A percentile compares a stretch with the other conserved stretches of the same genome.
phyloP scores from a whole-genome alignment of 2,329 filamentous ascomycete genomes.

The Phoma sp. region DNA sequence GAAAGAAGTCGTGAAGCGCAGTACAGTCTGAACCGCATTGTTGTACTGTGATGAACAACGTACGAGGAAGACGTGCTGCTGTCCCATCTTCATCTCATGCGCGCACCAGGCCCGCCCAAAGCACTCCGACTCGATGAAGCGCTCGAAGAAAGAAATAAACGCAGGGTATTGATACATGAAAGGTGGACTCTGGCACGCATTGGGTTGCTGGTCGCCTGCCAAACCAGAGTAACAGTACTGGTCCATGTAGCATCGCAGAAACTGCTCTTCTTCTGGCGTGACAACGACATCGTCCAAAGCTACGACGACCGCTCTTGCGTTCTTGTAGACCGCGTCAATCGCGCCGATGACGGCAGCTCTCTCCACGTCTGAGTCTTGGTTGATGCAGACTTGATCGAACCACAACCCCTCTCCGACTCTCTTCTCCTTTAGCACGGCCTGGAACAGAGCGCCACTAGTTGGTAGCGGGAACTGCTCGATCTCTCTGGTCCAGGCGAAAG shows the following conservation, averaged over 20 bases:
- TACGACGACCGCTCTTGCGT: conserved; percentile 50
- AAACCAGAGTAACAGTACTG: conserved; percentile 42
- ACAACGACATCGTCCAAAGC: conserved; percentile 52
- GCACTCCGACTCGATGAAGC: conserved; percentile 50
- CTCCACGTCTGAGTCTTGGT: conserved; percentile 50
- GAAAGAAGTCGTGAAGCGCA: conserved; percentile 52
- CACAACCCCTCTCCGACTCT: conserved; percentile 50
- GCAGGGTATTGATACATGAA: conserved; percentile 36
- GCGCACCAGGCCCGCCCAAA: conserved; percentile 55
- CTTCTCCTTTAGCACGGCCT: conserved; percentile 51
- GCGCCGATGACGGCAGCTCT: conserved; percentile 49
- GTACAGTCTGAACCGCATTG: conserved; percentile 30
- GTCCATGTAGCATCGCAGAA: conserved; percentile 49
- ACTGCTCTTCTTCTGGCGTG: conserved; percentile 42
- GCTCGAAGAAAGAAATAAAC: conserved; percentile 41
- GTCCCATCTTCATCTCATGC: conserved; percentile 52
- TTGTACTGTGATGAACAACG: conserved; percentile 39
- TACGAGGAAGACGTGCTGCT: conserved; percentile 51
- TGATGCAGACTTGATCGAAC: conserved; percentile 56
- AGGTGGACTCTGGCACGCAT: conserved; percentile 34
- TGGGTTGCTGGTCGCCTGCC: conserved; percentile 31
- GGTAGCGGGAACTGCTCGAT: conserved; percentile 49
- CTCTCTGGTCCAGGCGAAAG: conserved; percentile 45
- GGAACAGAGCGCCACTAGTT: conserved; percentile 48
- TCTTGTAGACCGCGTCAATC: conserved; percentile 53